Evolutionary conservation across 192 early-diverging fungal species (phyloP).

Genomic region (Spinellus fusiger): DNA sequence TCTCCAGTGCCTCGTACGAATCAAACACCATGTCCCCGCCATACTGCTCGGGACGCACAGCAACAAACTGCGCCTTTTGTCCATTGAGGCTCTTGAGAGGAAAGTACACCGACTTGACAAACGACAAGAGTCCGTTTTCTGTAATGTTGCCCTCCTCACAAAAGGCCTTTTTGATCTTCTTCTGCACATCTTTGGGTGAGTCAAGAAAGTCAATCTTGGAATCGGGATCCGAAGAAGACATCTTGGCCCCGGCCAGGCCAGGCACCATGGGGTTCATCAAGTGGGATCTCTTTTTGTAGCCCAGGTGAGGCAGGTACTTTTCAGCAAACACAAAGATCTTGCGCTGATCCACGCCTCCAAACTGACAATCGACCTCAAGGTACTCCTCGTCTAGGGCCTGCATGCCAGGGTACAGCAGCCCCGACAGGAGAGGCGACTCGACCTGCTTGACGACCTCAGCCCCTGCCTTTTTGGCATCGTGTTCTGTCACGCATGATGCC

Average conservation of each 20-base stretch:
- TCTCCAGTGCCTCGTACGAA: constrained; percentile 64
- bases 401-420: constrained; percentile 94
- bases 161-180: constrained; percentile 92
- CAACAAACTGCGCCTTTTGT: constrained; percentile 50
- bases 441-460: constrained; percentile 99
- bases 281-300: constrained; percentile 95
- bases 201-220: constrained; percentile 98
- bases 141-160: constrained; percentile 93
- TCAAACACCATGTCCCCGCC: constrained; percentile 83
- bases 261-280: constrained; percentile 99
- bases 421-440: constrained; percentile 79
- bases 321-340: constrained; percentile 99
- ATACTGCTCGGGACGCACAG: constrained; percentile 81
- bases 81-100: constrained; percentile 71
- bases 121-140: constrained; percentile 89
- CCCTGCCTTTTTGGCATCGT: constrained; percentile 97
- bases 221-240: constrained; percentile 94
- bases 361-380: constrained; percentile 89
- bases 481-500: constrained; percentile 80
- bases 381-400: constrained; percentile 98
- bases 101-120: constrained; percentile 87
- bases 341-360: constrained; percentile 97
- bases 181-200: constrained; percentile 63
- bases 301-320: constrained; percentile 88
- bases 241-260: constrained; percentile 89